phyloP scores from a whole-genome alignment of 2,329 filamentous ascomycete genomes.

The Bimuria novae-zelandiae region DNA sequence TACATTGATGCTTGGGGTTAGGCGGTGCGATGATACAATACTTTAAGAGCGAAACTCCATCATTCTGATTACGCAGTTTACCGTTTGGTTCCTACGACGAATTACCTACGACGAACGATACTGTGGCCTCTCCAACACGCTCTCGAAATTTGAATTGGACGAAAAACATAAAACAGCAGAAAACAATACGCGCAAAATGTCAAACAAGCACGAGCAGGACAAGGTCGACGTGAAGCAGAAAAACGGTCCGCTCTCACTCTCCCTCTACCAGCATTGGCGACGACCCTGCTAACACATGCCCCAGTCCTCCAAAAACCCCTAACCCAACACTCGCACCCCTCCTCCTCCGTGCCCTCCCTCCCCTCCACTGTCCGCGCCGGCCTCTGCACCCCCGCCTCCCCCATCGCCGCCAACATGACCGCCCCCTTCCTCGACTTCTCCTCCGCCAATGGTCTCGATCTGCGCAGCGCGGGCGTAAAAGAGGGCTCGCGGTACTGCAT shows the following conservation, averaged over 20 bases:
- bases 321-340: conserved; percentile 4
- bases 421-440: conserved; percentile 65
- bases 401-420: conserved; percentile 61
- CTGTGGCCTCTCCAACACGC: too few relatives aligned
- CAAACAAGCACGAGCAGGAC: conserved; percentile 26
- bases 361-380: conserved; percentile 17
- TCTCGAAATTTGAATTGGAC: too few relatives aligned
- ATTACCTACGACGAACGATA: too few relatives aligned
- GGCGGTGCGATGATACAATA: background rate
- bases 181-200: conserved; percentile 13
- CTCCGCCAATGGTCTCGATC: conserved; percentile 60
- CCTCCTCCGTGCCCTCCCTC: conserved; percentile 8
- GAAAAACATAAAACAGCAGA: too few relatives aligned
- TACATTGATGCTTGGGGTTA: conserved; percentile 2
- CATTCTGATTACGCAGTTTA: too few relatives aligned
- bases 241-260: conserved; percentile 21
- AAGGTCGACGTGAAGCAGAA: conserved; percentile 33
- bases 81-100: too few relatives aligned
- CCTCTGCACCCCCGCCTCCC: conserved; percentile 23
- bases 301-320: conserved; percentile 33
- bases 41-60: too few relatives aligned
- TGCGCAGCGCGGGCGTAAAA: conserved; percentile 58
- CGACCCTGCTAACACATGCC: background rate
- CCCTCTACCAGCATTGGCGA: too few relatives aligned
- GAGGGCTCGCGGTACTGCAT: conserved; percentile 64